A percentile compares a stretch with the other conserved stretches of the same genome.
These are phyloP conservation scores for Hanseniaspora lindneri DNA, from an alignment of 805 yeast species.

Conservation along the genomic window DNA sequence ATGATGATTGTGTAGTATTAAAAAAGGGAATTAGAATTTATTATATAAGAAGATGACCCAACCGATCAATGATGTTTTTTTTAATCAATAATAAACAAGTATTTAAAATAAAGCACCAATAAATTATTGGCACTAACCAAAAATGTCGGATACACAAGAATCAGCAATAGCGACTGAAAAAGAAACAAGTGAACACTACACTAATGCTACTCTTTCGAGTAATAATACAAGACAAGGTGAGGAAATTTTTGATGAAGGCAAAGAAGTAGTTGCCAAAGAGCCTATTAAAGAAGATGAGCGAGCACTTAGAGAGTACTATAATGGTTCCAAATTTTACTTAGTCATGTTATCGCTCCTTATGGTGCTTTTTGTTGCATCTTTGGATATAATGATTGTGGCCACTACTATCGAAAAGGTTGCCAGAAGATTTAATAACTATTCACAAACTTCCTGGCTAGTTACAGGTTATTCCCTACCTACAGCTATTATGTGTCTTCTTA, in stretches of 20 bases:
- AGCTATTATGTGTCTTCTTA: constrained; percentile 42
- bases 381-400: constrained; percentile 48
- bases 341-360: constrained; percentile 21
- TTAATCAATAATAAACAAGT: too few species aligned
- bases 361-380: constrained; percentile 32
- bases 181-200: background rate
- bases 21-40: too few species aligned
- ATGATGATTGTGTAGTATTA: too few species aligned
- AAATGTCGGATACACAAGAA: too few species aligned
- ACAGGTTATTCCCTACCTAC: constrained; percentile 45
- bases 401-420: constrained; percentile 43
- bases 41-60: too few species aligned
- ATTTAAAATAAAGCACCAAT: too few species aligned
- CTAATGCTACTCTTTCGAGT: background rate
- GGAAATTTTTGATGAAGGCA: background rate
- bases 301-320: constrained; percentile 4
- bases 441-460: constrained; percentile 48
- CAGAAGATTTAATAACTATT: constrained; percentile 37
- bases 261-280: background rate
- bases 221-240: background rate
- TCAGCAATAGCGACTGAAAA: background rate
- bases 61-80: too few species aligned
- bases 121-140: too few species aligned
- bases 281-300: background rate
- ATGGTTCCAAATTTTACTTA: constrained; percentile 15